Evolutionary conservation across 495 filamentous ascomycete genomes (phyloP), one percentile per base, ranked within the genome.

Genomic region (Cairneyella variabilis): DNA sequence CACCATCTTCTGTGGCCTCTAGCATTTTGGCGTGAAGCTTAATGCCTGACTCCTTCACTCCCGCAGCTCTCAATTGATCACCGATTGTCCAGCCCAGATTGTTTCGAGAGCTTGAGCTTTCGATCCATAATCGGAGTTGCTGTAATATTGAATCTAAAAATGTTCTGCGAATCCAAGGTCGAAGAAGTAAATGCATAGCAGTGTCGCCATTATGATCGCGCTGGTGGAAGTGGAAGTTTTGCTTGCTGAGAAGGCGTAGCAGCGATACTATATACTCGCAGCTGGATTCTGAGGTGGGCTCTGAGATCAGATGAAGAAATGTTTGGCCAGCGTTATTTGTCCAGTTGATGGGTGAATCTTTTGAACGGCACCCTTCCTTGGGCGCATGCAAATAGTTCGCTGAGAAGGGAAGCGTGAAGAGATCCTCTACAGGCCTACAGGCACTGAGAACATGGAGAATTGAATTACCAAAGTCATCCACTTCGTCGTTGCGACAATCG

Each of bases 241-340:
- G 8, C 14, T 1, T 14, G 6, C 9, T 7, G 16, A 54, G 41
- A 21, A 7, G 8, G 9, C 26, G 17, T 10, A 54, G 51, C 16
- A 54, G 43, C 6, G 6, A 12, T 41, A 26, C 26, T 18, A 54
- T 21, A 27, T 54, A 41, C 4, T 47, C 16, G 16, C n/a, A 11
- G 5, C 41, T 26, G n/a, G 30, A 4, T 7, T 1, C 32, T 1
- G 26, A 25, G n/a, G n/a, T n/a, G 38, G 41, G 28, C 22, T 27
- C 21, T n/a, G 12, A 11, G 3, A 54, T 10, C 2, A 54, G 17
- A 20, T 54, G 51, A 21, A 54, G 20, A 27, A 54, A 54, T 2
- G 51, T 54, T 16, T 54, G 41, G n/a, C 42, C 42, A 9, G 51
- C 51, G 18, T 46, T 47, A 25, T 54, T 54, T 7, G 27, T 7